These are phyloP conservation scores for Lactifluus subvellereus DNA, from an alignment of 768 basidiomycete genomes.

Conservation along the genomic window DNA sequence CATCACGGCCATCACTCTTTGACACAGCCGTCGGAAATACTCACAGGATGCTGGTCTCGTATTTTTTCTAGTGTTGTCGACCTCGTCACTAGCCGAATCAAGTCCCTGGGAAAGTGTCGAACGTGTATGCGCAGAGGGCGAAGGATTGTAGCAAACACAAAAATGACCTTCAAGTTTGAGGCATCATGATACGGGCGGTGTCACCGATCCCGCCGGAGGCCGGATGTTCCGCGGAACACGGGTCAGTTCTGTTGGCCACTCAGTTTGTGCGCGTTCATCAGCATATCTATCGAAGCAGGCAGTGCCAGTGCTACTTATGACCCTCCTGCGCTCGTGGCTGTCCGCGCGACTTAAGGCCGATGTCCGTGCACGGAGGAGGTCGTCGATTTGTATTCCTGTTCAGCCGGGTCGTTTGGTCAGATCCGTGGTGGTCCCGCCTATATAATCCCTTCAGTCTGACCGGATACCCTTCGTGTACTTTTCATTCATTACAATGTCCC, in stretches of 20 bases:
- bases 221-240: neutral
- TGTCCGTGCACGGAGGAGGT: conserved; percentile 7
- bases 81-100: too few relatives aligned
- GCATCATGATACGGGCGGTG: too few relatives aligned
- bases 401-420: conserved; percentile 3
- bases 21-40: too few relatives aligned
- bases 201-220: neutral
- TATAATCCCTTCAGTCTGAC: neutral
- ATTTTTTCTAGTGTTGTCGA: too few relatives aligned
- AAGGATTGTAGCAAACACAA: too few relatives aligned
- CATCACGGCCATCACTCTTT: too few relatives aligned
- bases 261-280: neutral
- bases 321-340: too few relatives aligned
- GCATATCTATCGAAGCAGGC: too few relatives aligned
- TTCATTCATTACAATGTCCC: conserved; percentile 7
- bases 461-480: neutral
- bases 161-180: too few relatives aligned
- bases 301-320: neutral
- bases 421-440: neutral
- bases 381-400: neutral
- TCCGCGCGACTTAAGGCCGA: neutral
- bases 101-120: too few relatives aligned
- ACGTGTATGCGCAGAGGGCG: too few relatives aligned
- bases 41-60: too few relatives aligned
- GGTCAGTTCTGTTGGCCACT: neutral